These are phyloP conservation scores for Prunus persica DNA, from an alignment of 306 rosid genomes.

Conservation along the genomic window DNA sequence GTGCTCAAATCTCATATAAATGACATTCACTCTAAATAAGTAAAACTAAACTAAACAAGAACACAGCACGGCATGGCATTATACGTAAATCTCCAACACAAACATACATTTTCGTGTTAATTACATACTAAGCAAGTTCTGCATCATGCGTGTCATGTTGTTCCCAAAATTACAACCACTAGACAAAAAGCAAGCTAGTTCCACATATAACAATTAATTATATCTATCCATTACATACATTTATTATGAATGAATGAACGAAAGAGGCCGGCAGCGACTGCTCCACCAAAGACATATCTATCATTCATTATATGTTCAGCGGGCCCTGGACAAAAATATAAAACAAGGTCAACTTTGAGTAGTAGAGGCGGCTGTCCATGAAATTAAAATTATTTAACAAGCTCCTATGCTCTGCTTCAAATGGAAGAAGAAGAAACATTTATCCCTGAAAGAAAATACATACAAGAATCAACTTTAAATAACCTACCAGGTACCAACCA, in stretches of 20 bases:
- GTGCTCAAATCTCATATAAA: neutral
- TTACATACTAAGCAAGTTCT: neutral
- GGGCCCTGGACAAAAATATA: slow-evolving; percentile 5
- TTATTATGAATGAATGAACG: neutral
- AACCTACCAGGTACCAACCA: slow-evolving; percentile 3
- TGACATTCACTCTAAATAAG: neutral
- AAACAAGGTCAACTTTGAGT: slow-evolving; percentile 3
- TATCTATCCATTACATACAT: neutral
- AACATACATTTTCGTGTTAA: neutral
- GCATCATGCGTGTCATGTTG: neutral
- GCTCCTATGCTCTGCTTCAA: neutral
- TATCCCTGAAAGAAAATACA: neutral
- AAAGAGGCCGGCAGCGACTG: slow-evolving; percentile 2
- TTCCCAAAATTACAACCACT: neutral
- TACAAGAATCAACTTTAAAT: neutral
- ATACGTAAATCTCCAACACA: neutral
- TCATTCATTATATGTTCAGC: neutral
- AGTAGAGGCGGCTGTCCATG: slow-evolving; percentile 1
- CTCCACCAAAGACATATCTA: neutral
- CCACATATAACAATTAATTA: neutral
- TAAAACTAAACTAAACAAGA: neutral
- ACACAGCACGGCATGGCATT: neutral
- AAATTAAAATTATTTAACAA: neutral
- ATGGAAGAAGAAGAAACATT: neutral
- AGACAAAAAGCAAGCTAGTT: neutral